Evolutionary conservation across 805 yeast species (phyloP).

Genomic region (Monosporozyma unispora): DNA sequence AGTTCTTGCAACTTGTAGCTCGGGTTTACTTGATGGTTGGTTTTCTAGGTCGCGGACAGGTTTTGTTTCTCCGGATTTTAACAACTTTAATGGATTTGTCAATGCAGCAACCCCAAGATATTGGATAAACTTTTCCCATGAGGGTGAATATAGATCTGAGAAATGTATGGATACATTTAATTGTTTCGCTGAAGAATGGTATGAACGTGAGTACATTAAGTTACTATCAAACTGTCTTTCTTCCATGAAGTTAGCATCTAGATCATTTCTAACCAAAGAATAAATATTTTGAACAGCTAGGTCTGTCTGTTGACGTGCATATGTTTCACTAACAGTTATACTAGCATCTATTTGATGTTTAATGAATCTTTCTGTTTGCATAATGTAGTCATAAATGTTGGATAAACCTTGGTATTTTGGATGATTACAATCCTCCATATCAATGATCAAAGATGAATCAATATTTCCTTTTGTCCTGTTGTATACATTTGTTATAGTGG

Average conservation of each 20-base stretch:
- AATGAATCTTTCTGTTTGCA: conserved; percentile 57
- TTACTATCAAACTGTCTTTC: conserved; percentile 59
- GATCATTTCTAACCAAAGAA: conserved; percentile 48
- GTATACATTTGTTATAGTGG: conserved; percentile 48
- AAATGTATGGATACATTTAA: conserved; percentile 53
- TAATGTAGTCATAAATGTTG: conserved; percentile 61
- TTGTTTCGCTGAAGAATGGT: conserved; percentile 51
- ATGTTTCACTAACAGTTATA: conserved; percentile 56
- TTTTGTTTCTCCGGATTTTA: not conserved
- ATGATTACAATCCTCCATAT: conserved; percentile 30
- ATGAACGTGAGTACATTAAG: conserved; percentile 73
- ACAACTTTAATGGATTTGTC: conserved; percentile 2
- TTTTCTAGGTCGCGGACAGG: not conserved
- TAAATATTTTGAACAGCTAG: conserved; percentile 55
- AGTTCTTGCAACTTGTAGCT: not conserved
- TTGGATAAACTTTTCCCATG: conserved; percentile 47
- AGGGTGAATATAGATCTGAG: conserved; percentile 74
- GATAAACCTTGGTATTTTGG: conserved; percentile 50
- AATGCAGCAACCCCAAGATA: conserved; percentile 30
- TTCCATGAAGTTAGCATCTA: conserved; percentile 51
- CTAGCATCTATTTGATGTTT: conserved; percentile 54
- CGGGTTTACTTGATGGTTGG: not conserved
- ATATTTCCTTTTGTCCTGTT: conserved; percentile 49
- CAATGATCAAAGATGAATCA: conserved; percentile 39
- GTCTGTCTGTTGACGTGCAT: conserved; percentile 55